Base-by-base conservation (phyloP, 2,329 filamentous ascomycete genomes). In the Coleophoma crateriformis region DNA sequence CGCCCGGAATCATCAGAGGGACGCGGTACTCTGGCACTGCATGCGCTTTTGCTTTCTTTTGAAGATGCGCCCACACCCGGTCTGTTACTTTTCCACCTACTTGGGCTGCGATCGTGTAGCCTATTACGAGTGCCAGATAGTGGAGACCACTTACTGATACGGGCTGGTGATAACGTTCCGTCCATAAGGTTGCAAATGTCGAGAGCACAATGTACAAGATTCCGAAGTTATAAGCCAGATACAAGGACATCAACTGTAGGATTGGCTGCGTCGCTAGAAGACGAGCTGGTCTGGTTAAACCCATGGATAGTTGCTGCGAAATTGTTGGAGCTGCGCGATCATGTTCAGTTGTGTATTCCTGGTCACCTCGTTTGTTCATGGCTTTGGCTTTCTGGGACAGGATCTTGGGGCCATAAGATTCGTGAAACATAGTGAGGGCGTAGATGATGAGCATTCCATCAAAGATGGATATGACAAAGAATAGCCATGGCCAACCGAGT, bases 11-110 rank as follows among this genome's bases (percentile, higher is more conserved):
- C 64, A 82, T 77, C 0, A 84, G 66, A 0, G 81, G 82, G 0
- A 84, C 68, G 12, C 83, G 77, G 57, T 78, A 81, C 54, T 88
- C 84, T 0, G 84, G 83, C 67, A 17, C 81, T 74, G 58, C 53
- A 84, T 80, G 0, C 80, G 80, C 66, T 0, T 76, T 76, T 67
- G 49, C 20, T 14, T 49, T 48, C 13, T 37, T 32, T 12, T 52
- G 47, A 40, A 51, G 32, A 33, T 47, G 34, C 4, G 34, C 27
- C 33, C 47, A 61, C 3, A 56, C 15, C 27, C 46, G 45, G 54
- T 66, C 61, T 22, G 62, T 61, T 13, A 65, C 50, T 14, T 58
- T 60, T 13, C 61, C 61, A 46, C 50, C 46, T 8, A 59, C 49
- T 40, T 60, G 56, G 7, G 62, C 48, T 6, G 66, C 70, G 12